phyloP scores from a whole-genome alignment of 106 monocot species.

The Chionographis japonica region DNA sequence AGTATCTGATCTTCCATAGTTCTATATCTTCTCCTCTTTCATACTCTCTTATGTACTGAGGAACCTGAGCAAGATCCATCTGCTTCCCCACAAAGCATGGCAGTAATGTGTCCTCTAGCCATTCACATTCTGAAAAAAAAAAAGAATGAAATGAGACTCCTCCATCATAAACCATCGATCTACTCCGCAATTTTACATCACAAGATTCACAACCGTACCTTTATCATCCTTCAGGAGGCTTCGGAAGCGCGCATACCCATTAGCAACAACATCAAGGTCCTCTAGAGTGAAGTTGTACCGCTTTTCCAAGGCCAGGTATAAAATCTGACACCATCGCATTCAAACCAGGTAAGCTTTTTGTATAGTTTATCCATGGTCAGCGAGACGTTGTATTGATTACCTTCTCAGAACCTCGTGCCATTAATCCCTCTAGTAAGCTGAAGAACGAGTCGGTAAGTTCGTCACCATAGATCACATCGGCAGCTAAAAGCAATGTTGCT shows the following conservation, averaged over 20 bases:
- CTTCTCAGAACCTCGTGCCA: constrained; percentile 75
- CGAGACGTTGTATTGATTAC: constrained; percentile 15
- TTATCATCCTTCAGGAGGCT: constrained; percentile 43
- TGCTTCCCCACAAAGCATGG: constrained; percentile 56
- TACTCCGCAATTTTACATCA: background rate
- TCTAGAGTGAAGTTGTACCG: constrained; percentile 84
- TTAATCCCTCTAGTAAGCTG: constrained; percentile 40
- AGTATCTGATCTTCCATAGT: constrained; percentile 68
- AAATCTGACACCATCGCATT: constrained; percentile 34
- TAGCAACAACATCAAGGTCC: constrained; percentile 84
- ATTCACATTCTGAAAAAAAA: constrained; percentile 19
- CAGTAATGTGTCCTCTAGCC: constrained; percentile 2
- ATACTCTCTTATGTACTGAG: constrained; percentile 75
- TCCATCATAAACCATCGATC: background rate
- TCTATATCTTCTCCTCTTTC: constrained; percentile 84
- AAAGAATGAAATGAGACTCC: background rate
- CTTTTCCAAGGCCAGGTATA: constrained; percentile 91
- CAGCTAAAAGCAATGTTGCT: constrained; percentile 62
- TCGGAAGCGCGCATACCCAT: constrained; percentile 81
- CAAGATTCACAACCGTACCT: constrained; percentile 40
- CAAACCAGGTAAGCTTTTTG: background rate
- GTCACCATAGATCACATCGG: constrained; percentile 88
- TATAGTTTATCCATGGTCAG: background rate
- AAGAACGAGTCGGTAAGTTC: constrained; percentile 80
- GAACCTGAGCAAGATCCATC: constrained; percentile 54